Base-by-base conservation (phyloP, 2,329 filamentous ascomycete genomes). In the Huntiella moniliformis region DNA sequence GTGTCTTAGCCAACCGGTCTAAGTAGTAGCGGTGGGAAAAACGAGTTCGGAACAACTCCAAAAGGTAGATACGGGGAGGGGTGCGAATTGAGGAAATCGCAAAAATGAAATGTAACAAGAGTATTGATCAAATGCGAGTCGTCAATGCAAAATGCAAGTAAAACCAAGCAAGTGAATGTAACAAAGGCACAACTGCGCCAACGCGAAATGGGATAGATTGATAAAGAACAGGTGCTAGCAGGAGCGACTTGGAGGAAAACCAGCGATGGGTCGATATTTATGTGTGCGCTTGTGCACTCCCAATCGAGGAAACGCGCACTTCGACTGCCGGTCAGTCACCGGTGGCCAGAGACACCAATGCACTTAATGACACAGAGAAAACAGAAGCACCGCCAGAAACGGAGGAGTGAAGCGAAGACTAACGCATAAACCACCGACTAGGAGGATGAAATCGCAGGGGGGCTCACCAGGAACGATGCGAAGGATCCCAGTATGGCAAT, bases 211-310 rank as follows among this genome's bases (percentile, higher is more conserved):
- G 22, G 7, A 28, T 28, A 28, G 22, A 28, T 28, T 28, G 22
- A 28, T 28, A 28, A 28, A 28, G 22, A 28, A 8, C 22, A 28
- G 22, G 22, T 28, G 6, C 22, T 28, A 8, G 22, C 7, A 5
- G 22, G 22, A 28, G 6, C 22, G 22, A 28, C 2, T 28, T 28
- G 18, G 33, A 15, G 11, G 11, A 42, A 31, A 44, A 31, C 34
- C 38, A 18, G 38, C 33, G 16, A 33, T 15, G 34, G n/a, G 4
- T 13, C 22, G 31, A 42, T 45, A 45, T 49, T 46, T 45, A 49
- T 46, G 42, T 40, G 18, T 38, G 43, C 40, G 31, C 35, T 35
- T 44, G 41, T 34, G 39, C 34, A 48, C 6, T 42, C 31, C 34
- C 31, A 45, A 45, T 31, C 17, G 10, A 45, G 43, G n/a, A 31